Base-by-base conservation (phyloP, 23 red algal species). In the Gracilaria vermiculophylla region DNA sequence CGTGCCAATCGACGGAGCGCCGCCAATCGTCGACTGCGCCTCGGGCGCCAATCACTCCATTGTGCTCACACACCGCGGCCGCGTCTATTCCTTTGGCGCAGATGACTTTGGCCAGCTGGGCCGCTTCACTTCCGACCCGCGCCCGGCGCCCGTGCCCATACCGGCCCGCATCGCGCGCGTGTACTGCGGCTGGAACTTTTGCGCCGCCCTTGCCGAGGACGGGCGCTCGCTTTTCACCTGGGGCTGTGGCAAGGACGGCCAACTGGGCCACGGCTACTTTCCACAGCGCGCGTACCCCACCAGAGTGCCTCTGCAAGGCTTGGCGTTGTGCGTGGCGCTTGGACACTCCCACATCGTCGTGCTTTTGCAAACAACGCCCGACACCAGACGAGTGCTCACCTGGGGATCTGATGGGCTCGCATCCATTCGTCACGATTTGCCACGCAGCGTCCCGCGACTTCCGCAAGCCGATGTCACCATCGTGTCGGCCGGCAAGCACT, bases 21-120 rank as follows among this genome's bases (percentile, higher is more conserved):
- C 67, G 14, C 37, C 67, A 12, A 34, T 73, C 25, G 42, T 73
- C 67, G 67, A 42, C 42, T 73, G 67, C 37, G 37, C 67, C 5
- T 73, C 67, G 36, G 67, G 67, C 13, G 67, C 67, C 67, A 73
- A 73, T 29, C 67, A 73, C 19, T 73, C 67, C 2, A 32, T 73
- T 1, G 32, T 73, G 2, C 67, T 73, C 39, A 48, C 67, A 5
- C 3, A 23, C 13, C 37, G 47, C 7, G 67, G 67, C 15, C 36
- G 6, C 16, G 67, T 73, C 10, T 73, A 45, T 73, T 73, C 67
- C 4, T 48, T 73, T 23, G 67, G 67, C 17, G 32, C 39, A 2
- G 42, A 73, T 47, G 67, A 73, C 40, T 73, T 12, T n/a, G 67
- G 67, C 16, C 67, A 73, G 17, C n/a, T 73, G 37, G 67, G 67